These are phyloP conservation scores for Inosperma sp. DNA, from an alignment of 768 basidiomycete genomes.

Conservation along the genomic window DNA sequence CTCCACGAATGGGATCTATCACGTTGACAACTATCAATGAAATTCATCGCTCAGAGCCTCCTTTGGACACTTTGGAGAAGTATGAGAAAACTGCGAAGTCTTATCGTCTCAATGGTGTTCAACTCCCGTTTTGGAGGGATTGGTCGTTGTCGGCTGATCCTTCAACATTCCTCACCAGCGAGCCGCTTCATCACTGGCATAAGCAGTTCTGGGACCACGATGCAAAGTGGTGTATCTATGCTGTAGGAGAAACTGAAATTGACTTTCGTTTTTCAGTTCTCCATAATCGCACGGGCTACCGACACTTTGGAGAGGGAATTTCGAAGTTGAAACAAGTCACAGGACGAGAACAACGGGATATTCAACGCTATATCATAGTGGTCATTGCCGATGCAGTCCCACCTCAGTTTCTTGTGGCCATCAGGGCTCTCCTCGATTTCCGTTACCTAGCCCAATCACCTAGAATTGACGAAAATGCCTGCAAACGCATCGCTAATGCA, in stretches of 20 bases:
- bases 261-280: conserved; percentile 36
- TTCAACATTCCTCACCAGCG: conserved; percentile 30
- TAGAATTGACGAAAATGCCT: conserved; percentile 20
- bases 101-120: conserved; percentile 28
- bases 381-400: conserved; percentile 33
- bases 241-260: conserved; percentile 29
- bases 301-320: conserved; percentile 38
- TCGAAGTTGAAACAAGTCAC: conserved; percentile 40
- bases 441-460: conserved; percentile 32
- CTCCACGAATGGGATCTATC: conserved; percentile 16
- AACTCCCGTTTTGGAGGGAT: conserved; percentile 36
- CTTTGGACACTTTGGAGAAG: conserved; percentile 23
- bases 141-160: conserved; percentile 31
- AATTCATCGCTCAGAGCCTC: background rate
- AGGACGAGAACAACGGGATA: conserved; percentile 34
- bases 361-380: conserved; percentile 33
- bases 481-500: conserved; percentile 16
- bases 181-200: conserved; percentile 38
- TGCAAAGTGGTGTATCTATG: conserved; percentile 34
- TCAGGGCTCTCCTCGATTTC: conserved; percentile 37
- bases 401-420: conserved; percentile 25
- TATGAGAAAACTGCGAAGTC: conserved; percentile 23
- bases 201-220: conserved; percentile 38
- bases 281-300: conserved; percentile 31
- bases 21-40: conserved; percentile 19